Conservation (phyloP, 2,329 filamentous ascomycete species). For the Arthrobotrys sphaeroides region DNA sequence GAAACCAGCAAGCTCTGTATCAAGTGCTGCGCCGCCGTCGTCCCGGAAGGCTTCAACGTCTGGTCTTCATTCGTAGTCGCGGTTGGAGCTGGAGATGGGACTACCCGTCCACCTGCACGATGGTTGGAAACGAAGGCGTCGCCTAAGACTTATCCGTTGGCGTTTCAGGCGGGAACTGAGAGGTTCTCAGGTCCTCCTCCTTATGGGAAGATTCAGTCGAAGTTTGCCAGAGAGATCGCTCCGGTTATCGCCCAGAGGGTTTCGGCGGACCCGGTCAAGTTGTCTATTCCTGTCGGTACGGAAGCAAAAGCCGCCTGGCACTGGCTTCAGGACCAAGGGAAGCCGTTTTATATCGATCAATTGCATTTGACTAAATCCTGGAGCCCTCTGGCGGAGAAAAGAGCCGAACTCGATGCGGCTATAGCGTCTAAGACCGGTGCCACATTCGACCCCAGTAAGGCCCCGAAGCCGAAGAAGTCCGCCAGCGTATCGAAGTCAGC, state of each 20-base stretch:
- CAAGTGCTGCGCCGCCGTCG: background rate
- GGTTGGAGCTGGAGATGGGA: background rate
- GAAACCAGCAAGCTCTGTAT: constrained; percentile 17
- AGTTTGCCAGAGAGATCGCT: background rate
- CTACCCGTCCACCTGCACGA: background rate
- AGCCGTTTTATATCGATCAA: constrained; percentile 22
- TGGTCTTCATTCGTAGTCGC: background rate
- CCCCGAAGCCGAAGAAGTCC: background rate
- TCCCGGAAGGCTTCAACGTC: constrained; percentile 1
- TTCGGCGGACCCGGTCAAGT: background rate
- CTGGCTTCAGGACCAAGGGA: constrained; percentile 2
- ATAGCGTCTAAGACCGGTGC: constrained; percentile 6
- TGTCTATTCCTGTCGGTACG: background rate
- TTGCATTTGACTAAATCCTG: background rate
- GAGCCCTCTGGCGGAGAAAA: constrained; percentile 17
- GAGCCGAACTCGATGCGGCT: constrained; percentile 8
- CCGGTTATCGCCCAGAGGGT: background rate
- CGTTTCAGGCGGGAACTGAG: constrained; percentile 15
- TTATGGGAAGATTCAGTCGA: background rate
- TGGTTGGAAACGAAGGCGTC: constrained; percentile 5
- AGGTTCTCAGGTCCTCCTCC: background rate
- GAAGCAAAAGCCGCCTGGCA: constrained; percentile 12
- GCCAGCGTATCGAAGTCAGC: background rate
- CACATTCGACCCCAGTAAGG: background rate
- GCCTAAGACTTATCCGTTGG: background rate